phyloP scores from a whole-genome alignment of 148 eudicot species.

The Chenopodium quinoa region DNA sequence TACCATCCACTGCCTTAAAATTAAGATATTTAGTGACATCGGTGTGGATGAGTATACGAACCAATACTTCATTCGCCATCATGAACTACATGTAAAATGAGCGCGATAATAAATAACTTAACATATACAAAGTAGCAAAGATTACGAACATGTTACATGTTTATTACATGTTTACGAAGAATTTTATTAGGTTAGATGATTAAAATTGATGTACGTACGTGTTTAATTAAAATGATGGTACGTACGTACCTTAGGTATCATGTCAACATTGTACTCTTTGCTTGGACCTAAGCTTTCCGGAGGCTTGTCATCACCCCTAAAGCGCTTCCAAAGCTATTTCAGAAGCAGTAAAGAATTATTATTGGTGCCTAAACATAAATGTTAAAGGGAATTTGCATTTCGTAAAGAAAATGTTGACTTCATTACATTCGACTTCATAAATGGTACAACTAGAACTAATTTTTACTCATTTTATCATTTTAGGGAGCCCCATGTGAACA shows the following conservation, averaged over 20 bases:
- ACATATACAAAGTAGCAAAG: not conserved
- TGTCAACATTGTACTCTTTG: conserved; percentile 84
- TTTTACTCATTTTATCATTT: too few relatives aligned
- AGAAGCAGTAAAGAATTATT: not conserved
- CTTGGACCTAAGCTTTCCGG: conserved; percentile 61
- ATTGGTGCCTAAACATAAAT: not conserved
- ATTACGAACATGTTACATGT: not conserved
- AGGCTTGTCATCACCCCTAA: conserved; percentile 55
- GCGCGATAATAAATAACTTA: not conserved
- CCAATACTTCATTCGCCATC: conserved; percentile 83
- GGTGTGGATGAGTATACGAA: conserved; percentile 70
- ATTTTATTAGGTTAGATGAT: not conserved
- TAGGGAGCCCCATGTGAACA: too few relatives aligned
- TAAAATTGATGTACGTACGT: not conserved
- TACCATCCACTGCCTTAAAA: conserved; percentile 89
- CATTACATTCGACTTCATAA: too few relatives aligned
- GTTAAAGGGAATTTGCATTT: not conserved
- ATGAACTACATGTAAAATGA: conserved; percentile 51
- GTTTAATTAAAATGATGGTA: too few relatives aligned
- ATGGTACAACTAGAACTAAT: too few relatives aligned
- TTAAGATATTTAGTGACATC: conserved; percentile 77
- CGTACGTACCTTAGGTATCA: conserved; percentile 73
- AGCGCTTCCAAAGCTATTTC: conserved; percentile 73
- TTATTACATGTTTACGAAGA: too few relatives aligned
- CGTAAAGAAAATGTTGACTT: not conserved